These are phyloP conservation scores for Cladobotryum mycophilum DNA, from an alignment of 2,329 filamentous ascomycete genomes.

Conservation along the genomic window DNA sequence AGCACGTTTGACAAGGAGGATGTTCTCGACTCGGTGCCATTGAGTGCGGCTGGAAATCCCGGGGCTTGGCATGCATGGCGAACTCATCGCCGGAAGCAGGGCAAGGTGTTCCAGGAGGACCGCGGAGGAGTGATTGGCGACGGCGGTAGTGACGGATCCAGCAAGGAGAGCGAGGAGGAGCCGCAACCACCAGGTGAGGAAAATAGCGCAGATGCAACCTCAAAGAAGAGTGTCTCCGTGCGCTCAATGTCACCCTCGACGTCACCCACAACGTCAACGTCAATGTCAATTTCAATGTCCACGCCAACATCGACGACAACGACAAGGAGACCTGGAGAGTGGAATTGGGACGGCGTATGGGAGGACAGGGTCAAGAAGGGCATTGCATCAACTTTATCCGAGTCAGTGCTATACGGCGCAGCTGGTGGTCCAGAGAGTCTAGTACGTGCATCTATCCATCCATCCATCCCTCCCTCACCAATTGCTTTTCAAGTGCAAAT, in stretches of 20 bases:
- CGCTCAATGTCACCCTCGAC: not conserved
- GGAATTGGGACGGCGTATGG: constrained; percentile 99
- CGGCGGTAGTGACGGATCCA: not conserved
- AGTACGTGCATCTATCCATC: constrained; percentile 41
- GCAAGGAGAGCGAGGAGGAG: constrained; percentile 11
- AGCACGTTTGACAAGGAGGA: constrained; percentile 72
- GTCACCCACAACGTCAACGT: no score
- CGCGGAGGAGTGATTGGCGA: not conserved
- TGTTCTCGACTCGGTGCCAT: constrained; percentile 70
- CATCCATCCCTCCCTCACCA: not conserved
- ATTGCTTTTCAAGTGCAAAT: not conserved
- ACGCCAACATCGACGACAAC: no score
- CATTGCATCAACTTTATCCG: constrained; percentile 69
- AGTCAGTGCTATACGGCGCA: constrained; percentile 70
- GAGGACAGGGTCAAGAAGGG: constrained; percentile 79
- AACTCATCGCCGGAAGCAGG: constrained; percentile 49
- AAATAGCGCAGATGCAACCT: no score
- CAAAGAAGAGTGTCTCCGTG: not conserved
- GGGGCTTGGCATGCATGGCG: constrained; percentile 94
- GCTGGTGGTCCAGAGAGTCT: constrained; percentile 60
- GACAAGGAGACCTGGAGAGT: constrained; percentile 58
- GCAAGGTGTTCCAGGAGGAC: constrained; percentile 17
- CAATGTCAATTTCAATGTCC: no score
- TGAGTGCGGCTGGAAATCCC: constrained; percentile 79
- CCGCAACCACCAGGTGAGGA: not conserved